Base-by-base conservation (phyloP, 306 rosid genomes). In the Sophora flavescens region DNA sequence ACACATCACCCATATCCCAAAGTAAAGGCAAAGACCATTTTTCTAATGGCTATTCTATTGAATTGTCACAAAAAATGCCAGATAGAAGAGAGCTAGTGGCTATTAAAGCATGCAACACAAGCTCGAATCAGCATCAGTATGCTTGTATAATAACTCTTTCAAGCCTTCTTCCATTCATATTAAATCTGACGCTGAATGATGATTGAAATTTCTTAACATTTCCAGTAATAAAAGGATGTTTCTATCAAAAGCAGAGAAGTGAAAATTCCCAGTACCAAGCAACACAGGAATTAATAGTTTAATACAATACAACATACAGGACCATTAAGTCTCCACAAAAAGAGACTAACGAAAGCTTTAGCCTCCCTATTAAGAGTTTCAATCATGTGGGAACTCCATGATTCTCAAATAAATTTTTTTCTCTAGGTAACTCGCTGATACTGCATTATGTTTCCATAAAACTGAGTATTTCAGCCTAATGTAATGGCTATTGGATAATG, bases 401-500 rank as follows among this genome's bases (percentile, higher is more conserved):
- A 61, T 53, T 67, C 63, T 63, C 45, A 26, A 28, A 74, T 60
- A 39, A 38, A 52, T 30, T 44, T 10, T 26, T 48, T 70, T 22
- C 22, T 12, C 70, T 64, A 17, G 59, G 70, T 44, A 72, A 72
- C 54, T 41, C 58, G 6, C 44, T 50, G 32, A 41, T 11, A 67
- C 63, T 72, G 66, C 38, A 77, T 28, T 45, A 32, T 17, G 36
- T 35, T 67, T 47, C 72, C 60, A 57, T 16, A 72, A 76, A 44
- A 44, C 38, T 30, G 68, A 68, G 64, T 22, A 75, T 54, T 48
- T 76, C 63, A 77, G 51, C 65, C 54, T 47, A 80, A 68, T 10
- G 2, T 14, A 56, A 54, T 9, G 28, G 57, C n/a, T 42, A 22
- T 18, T n/a, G 8, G 70, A 70, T 51, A 50, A 63, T 30, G 42